These are phyloP conservation scores for Emmonsiellopsis sp. DNA, from an alignment of 2,329 filamentous ascomycete genomes.

Conservation along the genomic window DNA sequence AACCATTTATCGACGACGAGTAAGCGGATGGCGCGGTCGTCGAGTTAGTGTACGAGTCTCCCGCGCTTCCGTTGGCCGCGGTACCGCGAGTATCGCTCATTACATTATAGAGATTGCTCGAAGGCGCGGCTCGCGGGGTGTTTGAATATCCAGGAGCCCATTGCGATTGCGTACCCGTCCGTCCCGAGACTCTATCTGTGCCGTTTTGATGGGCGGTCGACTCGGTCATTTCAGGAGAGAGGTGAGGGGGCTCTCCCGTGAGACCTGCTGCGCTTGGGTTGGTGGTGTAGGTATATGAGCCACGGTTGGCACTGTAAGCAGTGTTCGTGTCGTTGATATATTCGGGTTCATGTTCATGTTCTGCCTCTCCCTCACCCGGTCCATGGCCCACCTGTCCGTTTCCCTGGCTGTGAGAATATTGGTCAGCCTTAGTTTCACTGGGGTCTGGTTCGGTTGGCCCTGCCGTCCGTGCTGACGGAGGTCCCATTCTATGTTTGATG, in stretches of 20 bases:
- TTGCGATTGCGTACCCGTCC: constrained; percentile 66
- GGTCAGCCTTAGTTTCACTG: constrained; percentile 58
- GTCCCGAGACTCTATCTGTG: constrained; percentile 68
- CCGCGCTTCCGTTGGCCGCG: constrained; percentile 53
- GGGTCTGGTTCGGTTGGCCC: constrained; percentile 52
- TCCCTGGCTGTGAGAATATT: constrained; percentile 46
- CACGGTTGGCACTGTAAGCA: constrained; percentile 61
- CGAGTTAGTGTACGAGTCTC: constrained; percentile 62
- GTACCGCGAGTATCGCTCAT: constrained; percentile 68
- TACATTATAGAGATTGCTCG: constrained; percentile 80
- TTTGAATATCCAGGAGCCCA: constrained; percentile 70
- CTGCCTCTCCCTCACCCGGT: constrained; percentile 56
- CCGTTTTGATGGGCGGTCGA: constrained; percentile 70
- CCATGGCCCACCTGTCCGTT: constrained; percentile 47
- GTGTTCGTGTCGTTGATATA: constrained; percentile 75
- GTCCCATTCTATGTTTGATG: constrained; percentile 81
- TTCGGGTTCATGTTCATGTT: constrained; percentile 51
- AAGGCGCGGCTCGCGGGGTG: constrained; percentile 57
- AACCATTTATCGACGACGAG: constrained; percentile 56
- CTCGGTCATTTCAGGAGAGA: constrained; percentile 73
- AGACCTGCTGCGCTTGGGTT: constrained; percentile 57
- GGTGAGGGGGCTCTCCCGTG: constrained; percentile 62
- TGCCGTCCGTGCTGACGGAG: constrained; percentile 56
- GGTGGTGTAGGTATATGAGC: constrained; percentile 65
- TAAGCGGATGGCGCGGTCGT: constrained; percentile 48